Percentiles rank a stretch among this genome's conserved stretches.
These are phyloP conservation scores for Paspalum notatum DNA, from an alignment of 176 grass and related monocot genomes.

Conservation along the genomic window DNA sequence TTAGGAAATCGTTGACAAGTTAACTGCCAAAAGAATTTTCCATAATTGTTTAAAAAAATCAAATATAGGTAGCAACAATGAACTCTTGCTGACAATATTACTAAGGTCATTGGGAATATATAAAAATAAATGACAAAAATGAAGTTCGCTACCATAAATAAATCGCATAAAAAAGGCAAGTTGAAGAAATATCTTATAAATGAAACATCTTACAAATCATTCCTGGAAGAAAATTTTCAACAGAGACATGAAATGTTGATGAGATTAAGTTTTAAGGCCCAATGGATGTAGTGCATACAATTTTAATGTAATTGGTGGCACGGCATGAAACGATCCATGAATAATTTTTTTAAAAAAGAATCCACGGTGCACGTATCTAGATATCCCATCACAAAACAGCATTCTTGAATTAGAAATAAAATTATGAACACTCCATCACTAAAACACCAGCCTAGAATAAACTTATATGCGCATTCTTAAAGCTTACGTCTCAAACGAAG, in stretches of 20 bases:
- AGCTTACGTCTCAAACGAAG: neutral
- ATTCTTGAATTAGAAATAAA: neutral
- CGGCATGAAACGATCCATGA: neutral
- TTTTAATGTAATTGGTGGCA: neutral
- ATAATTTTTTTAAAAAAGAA: neutral
- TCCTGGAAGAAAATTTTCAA: neutral
- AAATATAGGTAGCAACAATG: no score
- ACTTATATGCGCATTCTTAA: neutral
- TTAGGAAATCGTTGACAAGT: neutral
- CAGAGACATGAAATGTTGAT: neutral
- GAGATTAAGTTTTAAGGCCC: neutral
- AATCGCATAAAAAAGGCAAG: neutral
- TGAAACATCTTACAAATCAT: neutral
- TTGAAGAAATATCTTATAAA: neutral
- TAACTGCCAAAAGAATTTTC: neutral
- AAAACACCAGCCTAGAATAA: neutral
- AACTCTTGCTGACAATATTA: no score
- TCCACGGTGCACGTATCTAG: neutral
- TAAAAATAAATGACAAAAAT: neutral
- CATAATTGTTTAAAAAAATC: neutral
- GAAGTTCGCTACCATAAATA: neutral
- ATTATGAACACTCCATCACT: neutral
- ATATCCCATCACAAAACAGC: neutral
- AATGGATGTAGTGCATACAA: neutral
- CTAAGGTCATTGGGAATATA: neutral